A percentile compares a stretch with the other conserved stretches of the same genome.
phyloP scores from a whole-genome alignment of 495 filamentous ascomycete genomes.

The Cercophora samala region DNA sequence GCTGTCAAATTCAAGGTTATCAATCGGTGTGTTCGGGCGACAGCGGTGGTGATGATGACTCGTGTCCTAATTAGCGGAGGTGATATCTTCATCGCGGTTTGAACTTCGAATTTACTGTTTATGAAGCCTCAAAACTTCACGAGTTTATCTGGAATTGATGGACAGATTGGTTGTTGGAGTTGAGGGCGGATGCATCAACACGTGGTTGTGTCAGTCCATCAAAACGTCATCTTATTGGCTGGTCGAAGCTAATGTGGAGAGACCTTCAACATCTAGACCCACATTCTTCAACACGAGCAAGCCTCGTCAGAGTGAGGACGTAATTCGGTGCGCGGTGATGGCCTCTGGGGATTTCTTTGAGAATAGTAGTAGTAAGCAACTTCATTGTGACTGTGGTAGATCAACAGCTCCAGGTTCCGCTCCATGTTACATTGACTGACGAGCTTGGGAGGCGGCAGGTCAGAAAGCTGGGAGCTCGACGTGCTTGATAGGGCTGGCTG shows the following conservation, averaged over 20 bases:
- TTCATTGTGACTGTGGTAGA: not conserved
- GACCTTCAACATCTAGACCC: not conserved
- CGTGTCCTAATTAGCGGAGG: not conserved
- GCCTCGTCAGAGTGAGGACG: not conserved
- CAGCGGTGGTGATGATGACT: not conserved
- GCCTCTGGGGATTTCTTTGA: not conserved
- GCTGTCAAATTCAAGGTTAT: not conserved
- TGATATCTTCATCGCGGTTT: no score
- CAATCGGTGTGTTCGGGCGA: not conserved
- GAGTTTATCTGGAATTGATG: not conserved
- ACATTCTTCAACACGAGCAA: not conserved
- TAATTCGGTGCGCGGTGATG: not conserved
- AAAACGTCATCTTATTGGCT: not conserved
- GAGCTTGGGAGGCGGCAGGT: not conserved
- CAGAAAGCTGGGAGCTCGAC: not conserved
- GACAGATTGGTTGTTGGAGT: not conserved
- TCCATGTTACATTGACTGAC: not conserved
- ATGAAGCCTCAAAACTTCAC: not conserved
- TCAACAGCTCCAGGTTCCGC: not conserved
- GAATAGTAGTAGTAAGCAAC: not conserved
- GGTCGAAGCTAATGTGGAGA: not conserved
- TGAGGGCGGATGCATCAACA: not conserved
- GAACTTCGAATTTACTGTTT: no score
- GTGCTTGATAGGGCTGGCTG: constrained; percentile 3
- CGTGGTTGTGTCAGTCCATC: not conserved